phyloP scores from a whole-genome alignment of 352 stramenopile genomes.

The Globisporangium ultimum region DNA sequence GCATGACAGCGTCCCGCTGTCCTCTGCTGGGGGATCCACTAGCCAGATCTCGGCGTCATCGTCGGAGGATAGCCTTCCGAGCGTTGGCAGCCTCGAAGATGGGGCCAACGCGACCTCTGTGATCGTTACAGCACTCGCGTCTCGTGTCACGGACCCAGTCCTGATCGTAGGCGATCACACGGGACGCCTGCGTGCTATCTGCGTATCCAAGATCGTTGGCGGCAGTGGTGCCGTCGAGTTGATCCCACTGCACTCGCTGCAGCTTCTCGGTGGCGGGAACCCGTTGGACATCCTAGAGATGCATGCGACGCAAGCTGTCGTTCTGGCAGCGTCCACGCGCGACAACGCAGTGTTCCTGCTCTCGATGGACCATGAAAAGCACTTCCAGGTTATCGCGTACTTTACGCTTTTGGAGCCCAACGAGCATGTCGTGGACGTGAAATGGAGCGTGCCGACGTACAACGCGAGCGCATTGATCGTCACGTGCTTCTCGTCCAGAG shows the following conservation, averaged over 20 bases:
- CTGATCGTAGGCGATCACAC: slow-evolving; percentile 57
- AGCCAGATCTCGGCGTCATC: slow-evolving; percentile 3
- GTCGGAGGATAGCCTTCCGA: slow-evolving; percentile 1
- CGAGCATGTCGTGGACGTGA: slow-evolving; percentile 52
- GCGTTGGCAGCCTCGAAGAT: not conserved
- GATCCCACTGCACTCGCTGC: slow-evolving; percentile 56
- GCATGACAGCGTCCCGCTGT: not conserved
- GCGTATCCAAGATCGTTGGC: slow-evolving; percentile 46
- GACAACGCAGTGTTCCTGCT: slow-evolving; percentile 45
- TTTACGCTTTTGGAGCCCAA: slow-evolving; percentile 30
- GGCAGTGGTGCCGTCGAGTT: slow-evolving; percentile 45
- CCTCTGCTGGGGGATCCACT: not conserved
- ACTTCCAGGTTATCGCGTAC: slow-evolving; percentile 62
- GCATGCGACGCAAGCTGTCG: slow-evolving; percentile 52
- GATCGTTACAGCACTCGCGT: slow-evolving; percentile 44
- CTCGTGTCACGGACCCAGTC: slow-evolving; percentile 47
- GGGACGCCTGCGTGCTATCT: slow-evolving; percentile 55
- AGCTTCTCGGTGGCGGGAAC: slow-evolving; percentile 26
- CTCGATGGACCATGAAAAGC: slow-evolving; percentile 66
- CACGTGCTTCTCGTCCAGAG: slow-evolving; percentile 50
- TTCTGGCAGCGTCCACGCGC: slow-evolving; percentile 51
- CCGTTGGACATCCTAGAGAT: slow-evolving; percentile 56
- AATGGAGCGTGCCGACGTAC: slow-evolving; percentile 45
- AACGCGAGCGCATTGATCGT: slow-evolving; percentile 40
- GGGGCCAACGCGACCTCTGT: slow-evolving; percentile 11